Base-by-base conservation (phyloP, 345 rosid genomes). In the Pistacia vera region DNA sequence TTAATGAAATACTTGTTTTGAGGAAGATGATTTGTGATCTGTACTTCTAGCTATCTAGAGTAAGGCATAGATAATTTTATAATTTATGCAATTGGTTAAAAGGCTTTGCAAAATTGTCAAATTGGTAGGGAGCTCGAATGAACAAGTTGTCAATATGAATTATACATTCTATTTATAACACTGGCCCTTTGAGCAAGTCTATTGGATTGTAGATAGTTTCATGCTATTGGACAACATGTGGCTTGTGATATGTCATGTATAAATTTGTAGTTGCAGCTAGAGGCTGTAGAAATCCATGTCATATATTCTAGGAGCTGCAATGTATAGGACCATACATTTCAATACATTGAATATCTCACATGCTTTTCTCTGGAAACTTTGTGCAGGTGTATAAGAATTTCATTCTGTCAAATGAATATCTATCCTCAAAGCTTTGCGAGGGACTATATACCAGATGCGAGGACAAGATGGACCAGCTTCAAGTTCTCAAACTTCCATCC, bases 391-490 rank as follows among this genome's bases (percentile, higher is more conserved):
- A 82, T 52, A 87, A 91, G 86, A 89, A 90, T 86, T 68, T 89
- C 78, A 73, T 86, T 71, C 75, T 97, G 85, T 90, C 89, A 16
- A 97, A 97, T 72, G 91, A 94, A 70, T 92, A 85, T 81, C 92
- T 73, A 57, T 97, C 99, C 20, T 87, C 99, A 55, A 97, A 90
- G 85, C 92, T 92, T 55, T 97, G 99, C 6, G 99, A 97, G 86
- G 71, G 86, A 9, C 78, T 91, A 55, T 97, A 90, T 80, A 85
- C 92, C 56, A 89, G 54, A 76, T 97, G 99, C 56, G 99, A 97
- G 84, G 99, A 94, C 82, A 89, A 80, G 80, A 94, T 97, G 99
- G 99, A 97, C 87, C 97, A 89, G 75, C 95, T 97, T 87, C 99
- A 97, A 80, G 86, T 90, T 82, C 99, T 97, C 72, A 89, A 93